Conservation (phyloP, 2,329 filamentous ascomycete genomes). For the Epichloe amarillans region DNA sequence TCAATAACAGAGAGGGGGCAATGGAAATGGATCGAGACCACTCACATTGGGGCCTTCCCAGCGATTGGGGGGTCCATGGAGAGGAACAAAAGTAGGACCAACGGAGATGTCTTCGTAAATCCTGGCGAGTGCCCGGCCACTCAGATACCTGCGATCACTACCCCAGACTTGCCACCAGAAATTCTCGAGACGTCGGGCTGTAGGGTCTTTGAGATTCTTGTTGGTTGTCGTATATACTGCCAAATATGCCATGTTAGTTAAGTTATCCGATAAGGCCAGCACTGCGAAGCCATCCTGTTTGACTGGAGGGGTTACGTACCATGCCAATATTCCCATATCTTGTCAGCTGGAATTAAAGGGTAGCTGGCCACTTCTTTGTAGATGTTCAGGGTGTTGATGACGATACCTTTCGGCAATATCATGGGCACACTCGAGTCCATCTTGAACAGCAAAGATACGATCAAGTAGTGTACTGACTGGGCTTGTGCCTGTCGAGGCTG, state of each 20-base stretch:
- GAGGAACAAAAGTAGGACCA: slow-evolving; percentile 42
- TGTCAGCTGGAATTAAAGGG: slow-evolving; percentile 34
- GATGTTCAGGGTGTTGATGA: slow-evolving; percentile 38
- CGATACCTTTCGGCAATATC: slow-evolving; percentile 43
- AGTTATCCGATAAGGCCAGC: background rate
- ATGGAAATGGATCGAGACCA: slow-evolving; percentile 5
- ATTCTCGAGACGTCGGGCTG: slow-evolving; percentile 47
- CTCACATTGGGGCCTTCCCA: slow-evolving; percentile 37
- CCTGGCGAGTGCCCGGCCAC: slow-evolving; percentile 38
- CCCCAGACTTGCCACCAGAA: slow-evolving; percentile 57
- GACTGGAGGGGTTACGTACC: slow-evolving; percentile 25
- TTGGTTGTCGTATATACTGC: slow-evolving; percentile 48
- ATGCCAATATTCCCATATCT: slow-evolving; percentile 43
- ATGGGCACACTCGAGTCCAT: slow-evolving; percentile 26
- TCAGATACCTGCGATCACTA: slow-evolving; percentile 39
- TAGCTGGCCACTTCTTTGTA: slow-evolving; percentile 42
- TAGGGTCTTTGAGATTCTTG: slow-evolving; percentile 46
- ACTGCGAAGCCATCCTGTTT: background rate
- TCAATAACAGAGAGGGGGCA: background rate
- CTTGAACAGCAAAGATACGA: background rate
- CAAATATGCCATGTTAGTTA: background rate
- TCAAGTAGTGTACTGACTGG: background rate
- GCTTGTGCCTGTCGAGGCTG: background rate
- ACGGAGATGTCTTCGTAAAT: slow-evolving; percentile 45
- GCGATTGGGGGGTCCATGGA: slow-evolving; percentile 38